Conservation (phyloP, 2,329 filamentous ascomycete genomes). For the Sclerotinia sclerotiorum region DNA sequence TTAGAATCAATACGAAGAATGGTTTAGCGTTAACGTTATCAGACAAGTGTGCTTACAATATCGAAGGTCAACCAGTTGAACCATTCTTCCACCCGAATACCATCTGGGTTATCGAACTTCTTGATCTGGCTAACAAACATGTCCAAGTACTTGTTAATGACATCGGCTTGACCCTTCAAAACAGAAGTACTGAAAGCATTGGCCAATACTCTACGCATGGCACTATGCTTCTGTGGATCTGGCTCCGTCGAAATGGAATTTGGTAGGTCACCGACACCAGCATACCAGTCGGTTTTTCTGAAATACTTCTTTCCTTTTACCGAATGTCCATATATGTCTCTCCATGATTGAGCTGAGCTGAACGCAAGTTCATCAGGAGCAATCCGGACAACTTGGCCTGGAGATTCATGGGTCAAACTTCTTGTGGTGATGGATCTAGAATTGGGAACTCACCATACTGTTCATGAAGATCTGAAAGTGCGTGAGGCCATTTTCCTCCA, state of each 20-base stretch:
- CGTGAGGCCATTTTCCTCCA: slow-evolving; percentile 8
- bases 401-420: not conserved
- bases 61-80: slow-evolving; percentile 19
- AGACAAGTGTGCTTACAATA: not conserved
- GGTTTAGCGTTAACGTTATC: rapidly evolving
- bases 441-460: not conserved
- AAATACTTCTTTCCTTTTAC: slow-evolving; percentile 19
- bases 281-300: slow-evolving; percentile 15
- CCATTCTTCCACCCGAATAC: slow-evolving; percentile 11
- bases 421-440: not conserved
- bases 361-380: slow-evolving; percentile 8
- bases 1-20: not conserved
- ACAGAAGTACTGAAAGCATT: slow-evolving; percentile 14
- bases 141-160: slow-evolving; percentile 7
- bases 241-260: slow-evolving; percentile 7
- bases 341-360: slow-evolving; percentile 14
- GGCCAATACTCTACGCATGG: slow-evolving; percentile 10
- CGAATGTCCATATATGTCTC: slow-evolving; percentile 12
- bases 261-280: slow-evolving; percentile 10
- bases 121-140: slow-evolving; percentile 12
- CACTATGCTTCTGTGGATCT: slow-evolving; percentile 3
- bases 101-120: not conserved
- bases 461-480: slow-evolving; percentile 1
- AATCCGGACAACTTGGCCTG: not conserved
- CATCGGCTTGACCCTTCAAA: not conserved